A percentile compares a stretch with the other conserved stretches of the same genome.
phyloP scores from a whole-genome alignment of 345 rosid genomes.

The Eucalyptus curtisii region DNA sequence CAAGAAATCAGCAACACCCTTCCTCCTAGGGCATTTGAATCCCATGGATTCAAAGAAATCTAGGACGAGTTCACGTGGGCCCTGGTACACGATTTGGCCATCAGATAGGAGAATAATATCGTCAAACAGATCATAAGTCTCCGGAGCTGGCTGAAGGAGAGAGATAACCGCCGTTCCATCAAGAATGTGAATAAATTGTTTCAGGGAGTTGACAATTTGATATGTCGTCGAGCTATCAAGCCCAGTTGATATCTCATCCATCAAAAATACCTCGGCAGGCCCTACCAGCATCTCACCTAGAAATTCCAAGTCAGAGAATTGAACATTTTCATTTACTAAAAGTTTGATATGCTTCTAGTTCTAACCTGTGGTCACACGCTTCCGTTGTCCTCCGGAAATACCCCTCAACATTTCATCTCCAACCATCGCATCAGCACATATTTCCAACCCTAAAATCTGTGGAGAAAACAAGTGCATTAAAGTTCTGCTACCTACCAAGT shows the following conservation, averaged over 20 bases:
- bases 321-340: too few relatives aligned
- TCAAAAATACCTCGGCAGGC: conserved; percentile 45
- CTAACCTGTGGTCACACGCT: too few relatives aligned
- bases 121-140: conserved; percentile 67
- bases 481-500: too few relatives aligned
- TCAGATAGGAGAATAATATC: conserved; percentile 59
- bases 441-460: too few relatives aligned
- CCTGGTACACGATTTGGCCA: conserved; percentile 60
- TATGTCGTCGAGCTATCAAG: conserved; percentile 70
- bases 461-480: too few relatives aligned
- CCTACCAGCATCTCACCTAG: conserved; percentile 73
- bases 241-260: conserved; percentile 82
- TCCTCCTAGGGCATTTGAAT: conserved; percentile 63
- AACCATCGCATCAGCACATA: too few relatives aligned
- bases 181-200: conserved; percentile 38
- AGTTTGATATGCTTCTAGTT: too few relatives aligned
- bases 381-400: too few relatives aligned
- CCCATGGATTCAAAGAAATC: conserved; percentile 51
- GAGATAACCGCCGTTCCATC: conserved; percentile 57
- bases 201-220: conserved; percentile 48
- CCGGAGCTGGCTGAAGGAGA: conserved; percentile 79
- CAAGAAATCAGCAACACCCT: conserved; percentile 69
- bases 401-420: too few relatives aligned
- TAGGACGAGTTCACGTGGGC: conserved; percentile 44
- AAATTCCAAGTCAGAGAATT: not conserved